phyloP scores from a whole-genome alignment of 257 asterid genomes.

The Eucommia ulmoides region DNA sequence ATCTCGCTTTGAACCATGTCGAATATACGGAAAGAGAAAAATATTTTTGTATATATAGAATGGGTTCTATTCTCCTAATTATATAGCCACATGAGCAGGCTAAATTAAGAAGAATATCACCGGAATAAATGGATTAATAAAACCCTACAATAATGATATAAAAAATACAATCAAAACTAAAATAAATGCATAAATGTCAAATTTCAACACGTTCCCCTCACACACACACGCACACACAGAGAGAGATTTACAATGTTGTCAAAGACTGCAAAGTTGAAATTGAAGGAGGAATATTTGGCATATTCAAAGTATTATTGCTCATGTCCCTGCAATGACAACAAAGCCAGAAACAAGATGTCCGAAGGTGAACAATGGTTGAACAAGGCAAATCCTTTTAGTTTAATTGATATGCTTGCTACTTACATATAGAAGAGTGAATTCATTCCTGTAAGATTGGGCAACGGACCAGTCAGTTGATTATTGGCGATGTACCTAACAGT shows the following conservation, averaged over 20 bases:
- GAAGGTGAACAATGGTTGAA: not conserved
- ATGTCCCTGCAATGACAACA: constrained; percentile 47
- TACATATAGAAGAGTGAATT: not conserved
- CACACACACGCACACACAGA: too few species aligned
- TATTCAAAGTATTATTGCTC: constrained; percentile 65
- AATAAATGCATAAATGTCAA: too few species aligned
- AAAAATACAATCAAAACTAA: too few species aligned
- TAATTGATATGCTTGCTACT: not conserved
- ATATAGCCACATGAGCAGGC: too few species aligned
- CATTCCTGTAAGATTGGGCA: constrained; percentile 6
- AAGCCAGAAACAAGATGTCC: not conserved
- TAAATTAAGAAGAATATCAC: too few species aligned
- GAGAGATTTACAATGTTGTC: constrained; percentile 48
- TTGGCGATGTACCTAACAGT: constrained; percentile 49
- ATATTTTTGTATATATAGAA: too few species aligned
- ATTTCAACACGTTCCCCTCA: too few species aligned
- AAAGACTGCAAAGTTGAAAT: constrained; percentile 42
- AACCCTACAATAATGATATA: too few species aligned
- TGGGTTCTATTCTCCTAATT: too few species aligned
- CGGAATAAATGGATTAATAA: too few species aligned
- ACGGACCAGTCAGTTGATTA: constrained; percentile 11
- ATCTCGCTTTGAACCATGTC: too few species aligned
- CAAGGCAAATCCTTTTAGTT: not conserved
- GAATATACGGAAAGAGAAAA: too few species aligned
- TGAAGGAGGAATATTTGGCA: constrained; percentile 48